Evolutionary conservation across 139 green algal genomes (phyloP).

Genomic region (Microglena sp.): DNA sequence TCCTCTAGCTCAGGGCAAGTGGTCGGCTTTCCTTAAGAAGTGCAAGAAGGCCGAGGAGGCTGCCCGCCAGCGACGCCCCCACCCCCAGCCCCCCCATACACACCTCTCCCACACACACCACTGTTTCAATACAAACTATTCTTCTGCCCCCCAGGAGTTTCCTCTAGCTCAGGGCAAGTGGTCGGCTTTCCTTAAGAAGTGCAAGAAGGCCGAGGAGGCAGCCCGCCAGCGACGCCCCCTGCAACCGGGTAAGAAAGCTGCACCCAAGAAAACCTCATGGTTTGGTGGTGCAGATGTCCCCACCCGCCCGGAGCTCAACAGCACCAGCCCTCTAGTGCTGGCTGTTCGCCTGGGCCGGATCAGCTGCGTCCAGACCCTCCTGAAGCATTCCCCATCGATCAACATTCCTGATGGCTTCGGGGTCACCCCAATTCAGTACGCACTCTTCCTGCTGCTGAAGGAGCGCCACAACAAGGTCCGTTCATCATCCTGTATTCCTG

Average conservation of each 20-base stretch:
- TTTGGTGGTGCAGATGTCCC: slow-evolving; percentile 20
- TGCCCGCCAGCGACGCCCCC: too few species aligned
- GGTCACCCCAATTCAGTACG: slow-evolving; percentile 16
- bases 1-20: slow-evolving; percentile 22
- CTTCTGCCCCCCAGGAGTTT: slow-evolving; percentile 19
- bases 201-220: slow-evolving; percentile 10
- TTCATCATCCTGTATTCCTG: too few species aligned
- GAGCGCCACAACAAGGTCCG: too few species aligned
- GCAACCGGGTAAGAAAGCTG: slow-evolving; percentile 12
- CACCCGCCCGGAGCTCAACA: slow-evolving; percentile 13
- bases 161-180: slow-evolving; percentile 23
- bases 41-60: slow-evolving; percentile 11
- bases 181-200: slow-evolving; percentile 11
- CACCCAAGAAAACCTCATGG: slow-evolving; percentile 5
- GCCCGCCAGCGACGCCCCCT: slow-evolving; percentile 6
- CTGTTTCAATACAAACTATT: too few species aligned
- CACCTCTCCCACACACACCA: too few species aligned
- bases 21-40: slow-evolving; percentile 13
- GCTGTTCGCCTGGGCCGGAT: slow-evolving; percentile 23
- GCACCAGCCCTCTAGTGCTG: slow-evolving; percentile 17
- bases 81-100: too few species aligned
- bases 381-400: background rate
- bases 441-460: slow-evolving; percentile 18
- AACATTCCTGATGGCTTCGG: slow-evolving; percentile 19
- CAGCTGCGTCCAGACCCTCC: slow-evolving; percentile 9